Evolutionary conservation across 208 protist genomes (phyloP).

Genomic region (Phytomonas sp.): DNA sequence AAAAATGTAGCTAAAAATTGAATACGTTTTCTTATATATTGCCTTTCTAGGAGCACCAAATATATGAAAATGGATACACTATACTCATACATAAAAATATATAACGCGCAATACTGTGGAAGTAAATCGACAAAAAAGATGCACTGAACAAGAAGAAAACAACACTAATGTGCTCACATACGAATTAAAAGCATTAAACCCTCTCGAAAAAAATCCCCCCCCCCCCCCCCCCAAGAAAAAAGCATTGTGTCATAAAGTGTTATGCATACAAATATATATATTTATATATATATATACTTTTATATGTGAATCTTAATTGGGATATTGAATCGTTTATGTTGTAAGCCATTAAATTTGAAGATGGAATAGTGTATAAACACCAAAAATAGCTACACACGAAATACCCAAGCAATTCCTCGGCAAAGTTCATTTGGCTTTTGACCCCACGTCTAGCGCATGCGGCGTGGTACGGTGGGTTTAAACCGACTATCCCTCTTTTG

Average conservation of each 20-base stretch:
- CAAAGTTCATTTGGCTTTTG: background rate
- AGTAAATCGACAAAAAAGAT: conserved; percentile 7
- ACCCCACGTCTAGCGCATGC: conserved; percentile 27
- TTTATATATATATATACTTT: background rate
- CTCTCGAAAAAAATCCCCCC: background rate
- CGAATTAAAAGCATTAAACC: background rate
- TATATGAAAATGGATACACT: background rate
- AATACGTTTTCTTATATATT: conserved; percentile 6
- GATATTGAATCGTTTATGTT: background rate
- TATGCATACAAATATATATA: conserved; percentile 5
- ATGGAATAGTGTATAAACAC: background rate
- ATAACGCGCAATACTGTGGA: background rate
- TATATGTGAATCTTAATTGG: background rate
- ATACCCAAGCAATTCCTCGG: background rate
- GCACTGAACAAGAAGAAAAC: conserved; percentile 11
- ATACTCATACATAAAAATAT: conserved; percentile 1
- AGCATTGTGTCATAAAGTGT: background rate
- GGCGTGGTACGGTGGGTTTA: conserved; percentile 48
- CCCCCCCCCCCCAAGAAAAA: too few relatives aligned
- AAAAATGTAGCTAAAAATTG: conserved; percentile 10
- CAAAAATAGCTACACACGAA: background rate
- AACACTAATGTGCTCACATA: background rate
- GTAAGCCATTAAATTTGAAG: background rate
- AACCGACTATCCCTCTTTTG: conserved; percentile 67
- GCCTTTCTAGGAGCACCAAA: conserved; percentile 1